phyloP scores from a whole-genome alignment of 2,329 filamentous ascomycete genomes.

The Lanzia echinophila region DNA sequence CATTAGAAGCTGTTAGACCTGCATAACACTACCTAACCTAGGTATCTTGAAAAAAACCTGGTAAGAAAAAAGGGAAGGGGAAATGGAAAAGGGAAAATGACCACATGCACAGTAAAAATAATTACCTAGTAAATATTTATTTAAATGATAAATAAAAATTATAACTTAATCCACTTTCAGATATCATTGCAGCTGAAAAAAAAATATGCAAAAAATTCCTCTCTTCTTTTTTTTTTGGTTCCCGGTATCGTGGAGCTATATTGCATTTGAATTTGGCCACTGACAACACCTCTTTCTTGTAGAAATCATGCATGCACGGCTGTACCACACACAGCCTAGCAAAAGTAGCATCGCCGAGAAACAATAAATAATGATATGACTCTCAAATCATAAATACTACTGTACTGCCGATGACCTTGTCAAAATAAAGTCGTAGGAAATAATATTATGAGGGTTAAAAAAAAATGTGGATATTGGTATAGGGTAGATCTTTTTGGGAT shows the following conservation, averaged over 20 bases:
- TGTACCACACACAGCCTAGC: slow-evolving; percentile 8
- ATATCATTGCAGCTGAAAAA: slow-evolving; percentile 8
- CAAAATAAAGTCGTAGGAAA: not conserved
- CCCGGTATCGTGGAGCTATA: slow-evolving; percentile 7
- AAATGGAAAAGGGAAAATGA: not conserved
- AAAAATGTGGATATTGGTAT: too few relatives aligned
- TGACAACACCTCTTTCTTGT: not conserved
- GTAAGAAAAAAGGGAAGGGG: too few relatives aligned
- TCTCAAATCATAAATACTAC: not conserved
- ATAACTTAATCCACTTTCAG: slow-evolving; percentile 8
- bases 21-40: not conserved
- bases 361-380: not conserved
- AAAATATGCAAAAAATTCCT: slow-evolving; percentile 6
- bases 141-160: not conserved
- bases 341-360: not conserved
- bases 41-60: too few relatives aligned
- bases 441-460: not conserved
- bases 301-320: slow-evolving; percentile 6
- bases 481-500: not conserved
- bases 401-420: not conserved
- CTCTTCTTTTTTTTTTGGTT: slow-evolving; percentile 4
- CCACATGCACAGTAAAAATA: slow-evolving; percentile 4
- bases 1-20: not conserved
- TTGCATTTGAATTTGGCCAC: slow-evolving; percentile 5
- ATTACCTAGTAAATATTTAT: not conserved